These are phyloP conservation scores for Sodiomyces alkalinus DNA, from an alignment of 2,329 filamentous ascomycete genomes.

Conservation along the genomic window DNA sequence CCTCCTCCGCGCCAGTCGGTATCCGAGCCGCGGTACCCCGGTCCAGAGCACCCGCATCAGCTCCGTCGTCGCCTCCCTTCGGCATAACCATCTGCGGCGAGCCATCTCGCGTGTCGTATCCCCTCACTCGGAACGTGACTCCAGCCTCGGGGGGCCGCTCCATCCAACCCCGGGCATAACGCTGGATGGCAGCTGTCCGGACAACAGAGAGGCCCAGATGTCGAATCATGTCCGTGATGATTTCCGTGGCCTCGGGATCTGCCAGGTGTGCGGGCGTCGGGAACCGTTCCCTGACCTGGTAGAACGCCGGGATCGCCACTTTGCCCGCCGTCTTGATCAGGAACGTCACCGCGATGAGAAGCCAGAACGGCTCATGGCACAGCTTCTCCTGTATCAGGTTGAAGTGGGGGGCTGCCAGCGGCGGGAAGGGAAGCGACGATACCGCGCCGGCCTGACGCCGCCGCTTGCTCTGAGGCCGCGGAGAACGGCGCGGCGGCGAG, in stretches of 20 bases:
- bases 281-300: slow-evolving; percentile 49
- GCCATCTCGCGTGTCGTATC: slow-evolving; percentile 26
- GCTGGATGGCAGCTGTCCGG: slow-evolving; percentile 52
- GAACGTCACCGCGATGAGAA: slow-evolving; percentile 72
- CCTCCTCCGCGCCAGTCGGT: slow-evolving; percentile 8
- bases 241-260: slow-evolving; percentile 26
- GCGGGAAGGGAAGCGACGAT: slow-evolving; percentile 49
- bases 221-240: slow-evolving; percentile 47
- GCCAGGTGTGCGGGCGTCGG: slow-evolving; percentile 51
- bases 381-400: slow-evolving; percentile 77
- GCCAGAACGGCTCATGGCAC: slow-evolving; percentile 57
- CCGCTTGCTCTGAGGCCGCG: slow-evolving; percentile 9
- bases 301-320: slow-evolving; percentile 62
- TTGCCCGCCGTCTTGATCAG: slow-evolving; percentile 67
- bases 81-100: slow-evolving; percentile 1
- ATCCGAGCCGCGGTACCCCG: background rate
- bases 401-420: slow-evolving; percentile 46
- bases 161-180: slow-evolving; percentile 55
- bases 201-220: slow-evolving; percentile 57
- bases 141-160: slow-evolving; percentile 43
- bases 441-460: slow-evolving; percentile 28
- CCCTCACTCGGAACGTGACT: slow-evolving; percentile 35
- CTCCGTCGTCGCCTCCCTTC: slow-evolving; percentile 12
- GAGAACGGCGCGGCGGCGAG: slow-evolving; percentile 6
- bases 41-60: no score